phyloP scores from a whole-genome alignment of 768 basidiomycete genomes.

The Russula sp. region DNA sequence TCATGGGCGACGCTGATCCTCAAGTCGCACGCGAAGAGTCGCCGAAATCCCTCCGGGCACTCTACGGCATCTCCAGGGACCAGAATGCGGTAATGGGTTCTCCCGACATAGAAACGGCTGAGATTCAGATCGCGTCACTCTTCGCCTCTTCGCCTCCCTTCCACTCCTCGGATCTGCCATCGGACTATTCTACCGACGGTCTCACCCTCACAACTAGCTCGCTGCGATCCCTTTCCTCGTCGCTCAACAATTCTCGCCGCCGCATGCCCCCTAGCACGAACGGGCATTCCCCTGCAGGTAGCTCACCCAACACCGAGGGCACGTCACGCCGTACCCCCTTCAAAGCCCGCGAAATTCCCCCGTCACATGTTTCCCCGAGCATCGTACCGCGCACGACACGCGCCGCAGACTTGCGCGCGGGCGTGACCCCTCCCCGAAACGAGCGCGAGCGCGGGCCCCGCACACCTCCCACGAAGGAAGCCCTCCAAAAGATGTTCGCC shows the following conservation, averaged over 20 bases:
- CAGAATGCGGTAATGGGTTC: conserved; percentile 75
- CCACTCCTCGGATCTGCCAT: conserved; percentile 57
- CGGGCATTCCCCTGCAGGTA: conserved; percentile 34
- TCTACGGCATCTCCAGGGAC: conserved; percentile 48
- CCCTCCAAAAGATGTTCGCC: conserved; percentile 56
- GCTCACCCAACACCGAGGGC: conserved; percentile 38
- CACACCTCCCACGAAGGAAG: conserved; percentile 53
- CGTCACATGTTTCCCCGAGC: conserved; percentile 53
- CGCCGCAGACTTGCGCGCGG: conserved; percentile 68
- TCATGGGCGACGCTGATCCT: conserved; percentile 67
- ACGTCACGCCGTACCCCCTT: conserved; percentile 48
- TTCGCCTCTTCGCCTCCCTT: conserved; percentile 84
- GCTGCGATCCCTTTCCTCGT: conserved; percentile 42
- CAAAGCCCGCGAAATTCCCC: conserved; percentile 62
- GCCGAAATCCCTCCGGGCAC: conserved; percentile 64
- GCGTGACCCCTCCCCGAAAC: conserved; percentile 42
- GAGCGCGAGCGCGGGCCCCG: conserved; percentile 40
- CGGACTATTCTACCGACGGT: conserved; percentile 32
- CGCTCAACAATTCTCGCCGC: conserved; percentile 36
- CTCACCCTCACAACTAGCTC: conserved; percentile 29
- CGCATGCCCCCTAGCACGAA: conserved; percentile 13
- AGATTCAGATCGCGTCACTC: conserved; percentile 69
- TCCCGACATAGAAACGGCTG: conserved; percentile 58
- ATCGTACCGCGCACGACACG: conserved; percentile 74
- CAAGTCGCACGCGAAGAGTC: conserved; percentile 46